These are phyloP conservation scores for Synchytrium microbalum DNA, from an alignment of 371 early-diverging fungal species.

Conservation along the genomic window DNA sequence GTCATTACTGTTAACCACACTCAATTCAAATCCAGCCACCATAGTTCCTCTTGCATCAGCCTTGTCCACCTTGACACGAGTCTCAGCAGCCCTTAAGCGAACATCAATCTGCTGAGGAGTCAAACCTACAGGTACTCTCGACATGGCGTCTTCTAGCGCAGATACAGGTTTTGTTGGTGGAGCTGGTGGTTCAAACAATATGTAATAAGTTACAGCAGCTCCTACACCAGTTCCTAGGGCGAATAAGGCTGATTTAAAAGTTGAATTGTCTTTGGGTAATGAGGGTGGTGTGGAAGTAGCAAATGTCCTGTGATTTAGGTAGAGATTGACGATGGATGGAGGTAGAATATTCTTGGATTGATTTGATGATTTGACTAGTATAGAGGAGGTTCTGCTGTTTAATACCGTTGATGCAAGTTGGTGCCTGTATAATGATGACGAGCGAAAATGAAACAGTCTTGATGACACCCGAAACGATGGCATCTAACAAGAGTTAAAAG, in stretches of 20 bases:
- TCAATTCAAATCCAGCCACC: constrained; percentile 22
- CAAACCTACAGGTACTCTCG: not conserved
- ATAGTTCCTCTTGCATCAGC: not conserved
- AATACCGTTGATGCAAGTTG: too few species aligned
- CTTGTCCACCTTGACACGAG: not conserved
- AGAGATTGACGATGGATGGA: not conserved
- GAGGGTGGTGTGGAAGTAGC: not conserved
- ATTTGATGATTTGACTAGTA: not conserved
- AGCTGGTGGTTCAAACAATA: not conserved
- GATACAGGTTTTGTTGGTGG: not conserved
- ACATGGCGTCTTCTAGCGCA: not conserved
- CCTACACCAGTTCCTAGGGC: not conserved
- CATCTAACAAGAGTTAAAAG: too few species aligned
- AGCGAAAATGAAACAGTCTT: too few species aligned
- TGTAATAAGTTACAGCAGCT: not conserved
- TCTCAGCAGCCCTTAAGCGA: not conserved
- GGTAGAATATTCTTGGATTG: not conserved
- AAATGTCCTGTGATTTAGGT: not conserved
- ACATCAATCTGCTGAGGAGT: not conserved
- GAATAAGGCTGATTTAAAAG: not conserved
- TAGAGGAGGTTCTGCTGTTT: not conserved
- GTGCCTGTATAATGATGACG: too few species aligned
- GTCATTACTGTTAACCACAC: constrained; percentile 28
- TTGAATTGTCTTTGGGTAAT: not conserved
- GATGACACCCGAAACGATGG: too few species aligned